Evolutionary conservation across 192 early-diverging fungal species (phyloP), one percentile per base, ranked within the genome.

Genomic region (Linnemannia hyalina): DNA sequence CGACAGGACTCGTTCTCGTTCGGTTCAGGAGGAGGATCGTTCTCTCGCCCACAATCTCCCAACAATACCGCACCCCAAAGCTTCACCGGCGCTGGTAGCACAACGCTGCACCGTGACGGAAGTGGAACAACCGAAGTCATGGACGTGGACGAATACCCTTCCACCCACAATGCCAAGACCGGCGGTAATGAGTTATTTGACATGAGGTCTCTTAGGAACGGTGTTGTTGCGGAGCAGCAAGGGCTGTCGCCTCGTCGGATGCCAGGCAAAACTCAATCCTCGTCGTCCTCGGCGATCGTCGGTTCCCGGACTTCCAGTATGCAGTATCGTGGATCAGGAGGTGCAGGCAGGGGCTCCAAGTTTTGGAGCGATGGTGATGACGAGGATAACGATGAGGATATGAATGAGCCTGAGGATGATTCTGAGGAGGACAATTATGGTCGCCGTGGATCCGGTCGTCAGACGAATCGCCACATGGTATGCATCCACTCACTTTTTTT

Each of bases 311-410:
- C 60, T 7, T 32, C 60, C 11, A 32, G 29, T 65, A 65, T 65
- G 60, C 60, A 65, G 26, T 65, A 65, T 35, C 60, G 60, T 65
- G 60, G 60, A 13, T 65, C 60, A 65, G 60, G 60, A 15, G 29
- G 23, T n/a, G 1, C 60, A 1, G 29, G 29, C 11, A 32, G 11
- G 29, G 60, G 60, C 13, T n/a, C 70, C 20, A 57, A 54, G 20
- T 80, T 73, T 23, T 80, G 72, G 71, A 74, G 73, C 38, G 78
- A 74, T 40, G 73, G 54, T 69, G 73, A 80, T 20, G 68, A 77
- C 23, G 40, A 32, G 7, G 46, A 68, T 29, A 49, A 71, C 22
- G 69, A 71, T 22, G 55, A 54, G 72, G 73, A 80, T 13, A 32
- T 22, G 57, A 13, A 47, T 32, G 55, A 40, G 0, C 32, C 5